phyloP scores from a whole-genome alignment of 768 basidiomycete species.

The Trametes coccinea region DNA sequence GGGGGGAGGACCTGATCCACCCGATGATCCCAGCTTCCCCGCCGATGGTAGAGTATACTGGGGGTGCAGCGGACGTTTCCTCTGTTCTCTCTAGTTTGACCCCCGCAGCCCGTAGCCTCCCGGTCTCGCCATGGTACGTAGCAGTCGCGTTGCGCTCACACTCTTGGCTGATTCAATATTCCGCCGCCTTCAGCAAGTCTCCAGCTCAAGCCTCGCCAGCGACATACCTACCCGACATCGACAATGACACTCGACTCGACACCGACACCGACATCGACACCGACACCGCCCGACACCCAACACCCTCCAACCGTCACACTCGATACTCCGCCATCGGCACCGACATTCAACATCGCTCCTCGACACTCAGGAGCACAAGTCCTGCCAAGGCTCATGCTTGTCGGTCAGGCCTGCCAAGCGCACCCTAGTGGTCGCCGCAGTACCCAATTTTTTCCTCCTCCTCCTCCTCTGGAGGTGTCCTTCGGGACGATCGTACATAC shows the following conservation, averaged over 20 bases:
- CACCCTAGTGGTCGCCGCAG: neutral
- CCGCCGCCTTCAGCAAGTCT: too few relatives aligned
- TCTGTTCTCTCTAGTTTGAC: neutral
- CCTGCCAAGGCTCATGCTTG: neutral
- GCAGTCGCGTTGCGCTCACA: too few relatives aligned
- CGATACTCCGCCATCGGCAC: too few relatives aligned
- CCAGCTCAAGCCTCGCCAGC: too few relatives aligned
- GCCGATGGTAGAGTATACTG: neutral
- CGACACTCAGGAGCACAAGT: neutral
- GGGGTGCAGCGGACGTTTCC: neutral
- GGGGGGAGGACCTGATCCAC: constrained; percentile 2
- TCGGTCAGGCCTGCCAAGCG: neutral
- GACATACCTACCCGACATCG: too few relatives aligned
- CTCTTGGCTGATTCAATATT: too few relatives aligned
- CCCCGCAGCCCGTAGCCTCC: neutral
- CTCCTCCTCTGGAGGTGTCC: neutral
- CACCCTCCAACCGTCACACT: neutral
- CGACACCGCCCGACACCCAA: too few relatives aligned
- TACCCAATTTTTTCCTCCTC: neutral
- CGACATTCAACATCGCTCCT: neutral
- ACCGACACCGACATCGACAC: too few relatives aligned
- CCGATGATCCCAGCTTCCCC: neutral
- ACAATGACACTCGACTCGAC: too few relatives aligned
- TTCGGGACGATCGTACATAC: neutral
- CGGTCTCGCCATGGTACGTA: too few relatives aligned